phyloP scores from a whole-genome alignment of 2,329 filamentous ascomycete genomes.

The Ilyonectria robusta region DNA sequence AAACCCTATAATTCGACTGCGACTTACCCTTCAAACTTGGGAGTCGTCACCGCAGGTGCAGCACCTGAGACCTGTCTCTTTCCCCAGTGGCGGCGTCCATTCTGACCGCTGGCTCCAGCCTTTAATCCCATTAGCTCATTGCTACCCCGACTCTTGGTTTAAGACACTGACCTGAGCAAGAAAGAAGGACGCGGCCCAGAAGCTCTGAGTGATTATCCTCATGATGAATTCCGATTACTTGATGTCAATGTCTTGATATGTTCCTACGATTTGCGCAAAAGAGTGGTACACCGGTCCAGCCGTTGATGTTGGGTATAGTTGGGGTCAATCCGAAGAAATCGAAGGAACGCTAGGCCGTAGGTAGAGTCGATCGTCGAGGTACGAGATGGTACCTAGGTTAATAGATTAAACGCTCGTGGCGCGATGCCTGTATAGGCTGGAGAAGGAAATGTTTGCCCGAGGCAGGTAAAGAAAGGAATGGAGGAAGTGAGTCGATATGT shows the following conservation, averaged over 20 bases:
- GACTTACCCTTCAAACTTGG: conserved; percentile 46
- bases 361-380: not conserved
- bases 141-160: not conserved
- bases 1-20: not conserved
- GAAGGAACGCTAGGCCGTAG: conserved; percentile 27
- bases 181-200: conserved; percentile 30
- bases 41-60: conserved; percentile 6
- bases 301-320: conserved; percentile 30
- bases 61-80: conserved; percentile 37
- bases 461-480: conserved; percentile 35
- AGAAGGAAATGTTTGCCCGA: conserved; percentile 40
- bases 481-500: conserved; percentile 25
- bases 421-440: conserved; percentile 11
- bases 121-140: conserved; percentile 23
- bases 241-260: conserved; percentile 3
- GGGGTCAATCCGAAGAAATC: conserved; percentile 15
- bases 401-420: conserved; percentile 14
- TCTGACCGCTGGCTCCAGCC: conserved; percentile 36
- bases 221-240: conserved; percentile 11
- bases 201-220: conserved; percentile 19
- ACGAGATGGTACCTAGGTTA: conserved; percentile 8
- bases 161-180: conserved; percentile 39
- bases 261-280: conserved; percentile 27
- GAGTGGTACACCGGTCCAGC: conserved; percentile 47
- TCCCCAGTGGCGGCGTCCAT: conserved; percentile 28